These are phyloP conservation scores for Wickerhamia fluorescens DNA, from an alignment of 805 yeast genomes.

Conservation along the genomic window DNA sequence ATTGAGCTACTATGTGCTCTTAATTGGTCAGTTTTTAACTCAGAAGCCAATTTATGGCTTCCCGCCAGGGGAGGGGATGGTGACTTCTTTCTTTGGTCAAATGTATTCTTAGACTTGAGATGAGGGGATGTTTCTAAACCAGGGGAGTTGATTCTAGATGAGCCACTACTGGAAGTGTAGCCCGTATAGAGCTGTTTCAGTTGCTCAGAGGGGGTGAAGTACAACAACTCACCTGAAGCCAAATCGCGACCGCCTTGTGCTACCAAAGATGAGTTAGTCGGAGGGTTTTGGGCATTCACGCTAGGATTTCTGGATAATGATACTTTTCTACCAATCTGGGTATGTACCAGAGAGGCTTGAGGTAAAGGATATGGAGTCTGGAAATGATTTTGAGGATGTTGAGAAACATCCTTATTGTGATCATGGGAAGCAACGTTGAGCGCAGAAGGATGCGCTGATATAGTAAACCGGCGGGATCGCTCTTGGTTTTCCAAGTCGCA, in stretches of 20 bases:
- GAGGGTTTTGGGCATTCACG: slow-evolving; percentile 5
- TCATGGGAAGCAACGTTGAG: slow-evolving; percentile 16
- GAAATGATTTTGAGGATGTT: slow-evolving; percentile 1
- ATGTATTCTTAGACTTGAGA: no score
- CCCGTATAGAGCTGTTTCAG: slow-evolving; percentile 5
- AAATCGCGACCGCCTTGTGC: slow-evolving; percentile 4
- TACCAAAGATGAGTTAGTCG: slow-evolving; percentile 8
- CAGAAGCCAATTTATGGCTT: no score
- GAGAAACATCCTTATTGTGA: background rate
- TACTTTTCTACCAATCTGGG: no score
- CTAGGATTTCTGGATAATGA: no score
- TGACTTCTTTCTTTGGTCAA: no score
- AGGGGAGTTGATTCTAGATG: slow-evolving; percentile 15
- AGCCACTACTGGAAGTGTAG: slow-evolving; percentile 6
- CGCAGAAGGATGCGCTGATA: slow-evolving; percentile 37
- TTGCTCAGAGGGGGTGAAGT: slow-evolving; percentile 5
- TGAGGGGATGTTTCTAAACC: slow-evolving; percentile 11
- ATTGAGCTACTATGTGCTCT: slow-evolving; percentile 4
- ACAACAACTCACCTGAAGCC: slow-evolving; percentile 5
- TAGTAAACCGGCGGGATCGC: slow-evolving; percentile 33
- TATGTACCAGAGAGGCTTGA: no score
- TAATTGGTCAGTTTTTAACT: slow-evolving; percentile 5
- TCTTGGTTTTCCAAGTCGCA: slow-evolving; percentile 30
- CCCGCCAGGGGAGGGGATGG: no score
- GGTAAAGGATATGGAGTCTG: slow-evolving; percentile 4